These are phyloP conservation scores for Elymus sibiricus DNA, from an alignment of 176 grass and related monocot genomes.

Conservation along the genomic window DNA sequence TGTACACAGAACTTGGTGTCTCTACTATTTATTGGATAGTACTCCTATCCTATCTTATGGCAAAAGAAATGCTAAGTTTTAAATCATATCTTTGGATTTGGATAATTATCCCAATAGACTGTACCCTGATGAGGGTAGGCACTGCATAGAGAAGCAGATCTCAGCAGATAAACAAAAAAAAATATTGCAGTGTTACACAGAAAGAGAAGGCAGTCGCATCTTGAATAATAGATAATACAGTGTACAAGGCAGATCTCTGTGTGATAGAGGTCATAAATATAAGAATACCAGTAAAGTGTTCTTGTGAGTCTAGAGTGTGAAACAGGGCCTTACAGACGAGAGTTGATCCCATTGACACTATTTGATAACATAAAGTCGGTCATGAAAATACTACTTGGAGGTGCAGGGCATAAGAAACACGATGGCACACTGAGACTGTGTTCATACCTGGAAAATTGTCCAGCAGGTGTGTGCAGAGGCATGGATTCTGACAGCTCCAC, in stretches of 20 bases:
- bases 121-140: background rate
- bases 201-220: no score
- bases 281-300: background rate
- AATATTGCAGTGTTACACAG: background rate
- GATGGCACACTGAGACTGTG: background rate
- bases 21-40: no score
- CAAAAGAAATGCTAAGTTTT: no score
- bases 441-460: background rate
- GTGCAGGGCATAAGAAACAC: background rate
- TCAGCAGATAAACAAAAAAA: background rate
- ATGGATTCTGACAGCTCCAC: background rate
- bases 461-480: background rate
- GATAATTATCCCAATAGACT: background rate
- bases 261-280: background rate
- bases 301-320: background rate
- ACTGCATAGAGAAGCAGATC: background rate
- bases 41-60: no score
- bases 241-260: no score
- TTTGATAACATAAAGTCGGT: background rate
- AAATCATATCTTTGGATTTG: background rate
- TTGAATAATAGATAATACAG: no score
- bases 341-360: background rate
- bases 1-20: background rate
- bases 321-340: background rate
- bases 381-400: background rate